Conservation (phyloP, 192 early-diverging fungal species). For the Backusella parvicylindrica region DNA sequence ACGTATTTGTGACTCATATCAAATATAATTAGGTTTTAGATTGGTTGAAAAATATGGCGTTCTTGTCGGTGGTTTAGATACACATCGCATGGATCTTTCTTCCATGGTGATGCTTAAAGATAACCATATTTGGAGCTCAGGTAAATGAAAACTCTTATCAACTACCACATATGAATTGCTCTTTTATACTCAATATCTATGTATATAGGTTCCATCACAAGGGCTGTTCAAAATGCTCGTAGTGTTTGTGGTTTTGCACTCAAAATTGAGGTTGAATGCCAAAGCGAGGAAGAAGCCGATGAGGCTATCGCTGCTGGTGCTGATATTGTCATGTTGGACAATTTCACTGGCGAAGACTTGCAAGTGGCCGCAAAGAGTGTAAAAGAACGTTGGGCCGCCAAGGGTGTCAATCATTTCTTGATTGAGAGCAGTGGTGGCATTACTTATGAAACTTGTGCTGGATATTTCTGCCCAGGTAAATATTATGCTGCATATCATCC, state of each 20-base stretch:
- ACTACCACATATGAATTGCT: too few relatives aligned
- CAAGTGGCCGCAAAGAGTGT: conserved; percentile 64
- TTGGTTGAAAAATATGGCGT: conserved; percentile 98
- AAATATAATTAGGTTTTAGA: conserved; percentile 70
- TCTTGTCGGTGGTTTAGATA: conserved; percentile 94
- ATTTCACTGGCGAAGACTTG: conserved; percentile 75
- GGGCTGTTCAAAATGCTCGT: conserved; percentile 80
- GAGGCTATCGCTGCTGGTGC: conserved; percentile 96
- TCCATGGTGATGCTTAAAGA: conserved; percentile 99
- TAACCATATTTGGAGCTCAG: conserved; percentile 95
- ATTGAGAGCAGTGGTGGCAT: conserved; percentile 97
- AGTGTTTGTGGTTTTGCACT: conserved; percentile 85
- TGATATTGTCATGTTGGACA: conserved; percentile 98
- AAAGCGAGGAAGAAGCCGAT: conserved; percentile 85
- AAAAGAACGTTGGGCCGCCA: conserved; percentile 67
- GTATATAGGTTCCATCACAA: conserved; percentile 78
- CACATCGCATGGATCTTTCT: conserved; percentile 94
- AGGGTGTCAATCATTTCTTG: conserved; percentile 63
- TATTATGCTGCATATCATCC: too few relatives aligned
- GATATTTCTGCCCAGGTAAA: conserved; percentile 79
- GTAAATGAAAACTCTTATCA: conserved; percentile 16
- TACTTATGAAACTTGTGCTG: conserved; percentile 77
- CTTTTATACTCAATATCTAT: neutral
- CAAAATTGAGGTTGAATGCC: conserved; percentile 98
- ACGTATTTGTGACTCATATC: neutral